A percentile compares a stretch with the other conserved stretches of the same genome.
Conservation (phyloP, 2,329 filamentous ascomycete genomes). For the Cladosporium sp. region DNA sequence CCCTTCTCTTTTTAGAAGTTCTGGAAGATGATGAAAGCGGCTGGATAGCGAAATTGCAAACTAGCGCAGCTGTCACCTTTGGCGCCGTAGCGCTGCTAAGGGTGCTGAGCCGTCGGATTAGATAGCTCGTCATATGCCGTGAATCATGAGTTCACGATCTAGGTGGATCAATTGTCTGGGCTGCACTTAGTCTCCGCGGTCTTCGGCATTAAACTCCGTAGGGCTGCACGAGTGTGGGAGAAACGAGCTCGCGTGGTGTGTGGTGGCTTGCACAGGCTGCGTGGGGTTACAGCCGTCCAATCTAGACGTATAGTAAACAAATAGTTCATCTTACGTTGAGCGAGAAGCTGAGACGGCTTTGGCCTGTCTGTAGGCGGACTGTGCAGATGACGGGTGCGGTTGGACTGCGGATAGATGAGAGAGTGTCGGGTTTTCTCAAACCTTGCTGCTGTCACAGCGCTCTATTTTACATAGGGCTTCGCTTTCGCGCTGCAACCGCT, state of each 20-base stretch:
- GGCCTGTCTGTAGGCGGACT: neutral
- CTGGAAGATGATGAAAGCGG: neutral
- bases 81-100: neutral
- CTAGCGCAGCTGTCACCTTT: neutral
- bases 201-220: neutral
- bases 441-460: neutral
- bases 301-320: neutral
- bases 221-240: slow-evolving; percentile 2
- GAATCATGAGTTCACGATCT: neutral
- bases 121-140: neutral
- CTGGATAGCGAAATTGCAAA: neutral
- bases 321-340: neutral
- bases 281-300: neutral
- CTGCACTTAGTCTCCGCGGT: slow-evolving; percentile 4
- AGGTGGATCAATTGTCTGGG: neutral
- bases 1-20: neutral
- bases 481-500: slow-evolving; percentile 1
- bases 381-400: neutral
- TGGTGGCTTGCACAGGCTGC: neutral
- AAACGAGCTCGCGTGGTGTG: neutral
- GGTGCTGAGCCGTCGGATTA: neutral
- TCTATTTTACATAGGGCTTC: neutral
- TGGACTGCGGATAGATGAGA: neutral
- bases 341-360: neutral
- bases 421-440: neutral